Evolutionary conservation across 2,329 filamentous ascomycete genomes (phyloP).

Genomic region (Phialocephala subalpina): DNA sequence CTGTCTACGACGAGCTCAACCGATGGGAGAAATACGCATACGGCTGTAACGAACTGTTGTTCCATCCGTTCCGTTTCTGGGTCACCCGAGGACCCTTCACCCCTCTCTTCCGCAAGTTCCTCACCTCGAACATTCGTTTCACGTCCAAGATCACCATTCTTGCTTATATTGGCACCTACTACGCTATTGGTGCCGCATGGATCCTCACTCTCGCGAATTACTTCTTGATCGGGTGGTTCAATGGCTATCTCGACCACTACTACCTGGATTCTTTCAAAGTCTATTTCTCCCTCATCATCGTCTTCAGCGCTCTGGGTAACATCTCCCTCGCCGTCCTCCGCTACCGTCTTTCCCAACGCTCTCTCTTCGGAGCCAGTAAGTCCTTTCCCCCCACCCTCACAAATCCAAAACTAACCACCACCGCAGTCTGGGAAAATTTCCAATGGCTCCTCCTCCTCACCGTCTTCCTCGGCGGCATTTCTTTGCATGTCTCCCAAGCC

Average conservation of each 20-base stretch:
- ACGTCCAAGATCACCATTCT: constrained; percentile 77
- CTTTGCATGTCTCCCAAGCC: constrained; percentile 51
- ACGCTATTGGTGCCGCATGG: constrained; percentile 74
- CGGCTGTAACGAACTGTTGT: constrained; percentile 75
- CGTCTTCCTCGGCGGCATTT: constrained; percentile 54
- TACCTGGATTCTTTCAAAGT: constrained; percentile 74
- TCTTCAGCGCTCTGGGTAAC: constrained; percentile 66
- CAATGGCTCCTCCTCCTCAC: constrained; percentile 55
- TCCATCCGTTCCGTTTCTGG: constrained; percentile 73
- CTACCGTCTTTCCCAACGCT: constrained; percentile 32
- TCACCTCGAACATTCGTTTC: constrained; percentile 66
- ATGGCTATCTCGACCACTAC: constrained; percentile 70
- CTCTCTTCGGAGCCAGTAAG: constrained; percentile 42
- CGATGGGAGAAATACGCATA: constrained; percentile 80
- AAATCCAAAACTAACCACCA: constrained; percentile 1
- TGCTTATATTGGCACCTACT: constrained; percentile 69
- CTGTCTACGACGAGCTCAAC: constrained; percentile 75
- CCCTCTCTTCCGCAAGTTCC: constrained; percentile 66
- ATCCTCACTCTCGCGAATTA: constrained; percentile 75
- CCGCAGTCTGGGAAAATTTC: constrained; percentile 59
- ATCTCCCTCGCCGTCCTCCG: constrained; percentile 29
- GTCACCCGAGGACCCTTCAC: constrained; percentile 70
- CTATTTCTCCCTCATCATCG: constrained; percentile 67
- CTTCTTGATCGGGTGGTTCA: constrained; percentile 75
- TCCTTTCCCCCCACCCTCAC: not conserved